Percentiles rank a stretch among this genome's conserved stretches.
Evolutionary conservation across 2,329 filamentous ascomycete genomes (phyloP).

Genomic region (Calonectria fujianensis): DNA sequence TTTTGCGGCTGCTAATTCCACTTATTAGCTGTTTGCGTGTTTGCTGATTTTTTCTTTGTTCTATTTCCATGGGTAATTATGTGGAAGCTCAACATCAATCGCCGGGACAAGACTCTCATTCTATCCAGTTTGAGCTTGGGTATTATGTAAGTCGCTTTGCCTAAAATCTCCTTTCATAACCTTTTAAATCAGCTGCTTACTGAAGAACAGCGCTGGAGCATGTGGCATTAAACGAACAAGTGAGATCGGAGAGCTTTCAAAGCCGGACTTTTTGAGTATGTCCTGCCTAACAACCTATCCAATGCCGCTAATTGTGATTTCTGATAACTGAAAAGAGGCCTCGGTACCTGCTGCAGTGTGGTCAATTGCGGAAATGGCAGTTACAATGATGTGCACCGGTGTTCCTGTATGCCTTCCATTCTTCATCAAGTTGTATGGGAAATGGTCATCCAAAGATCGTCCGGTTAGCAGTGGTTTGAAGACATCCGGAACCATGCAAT

Average conservation of each 20-base stretch:
- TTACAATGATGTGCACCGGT: conserved; percentile 19
- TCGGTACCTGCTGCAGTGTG: conserved; percentile 8
- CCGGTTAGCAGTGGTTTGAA: not conserved
- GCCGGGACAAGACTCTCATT: conserved; percentile 63
- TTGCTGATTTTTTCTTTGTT: conserved; percentile 61
- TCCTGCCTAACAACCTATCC: not conserved
- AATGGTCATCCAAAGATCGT: conserved; percentile 8
- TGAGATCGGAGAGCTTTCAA: conserved; percentile 6
- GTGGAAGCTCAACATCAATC: conserved; percentile 64
- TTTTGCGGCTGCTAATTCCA: not conserved
- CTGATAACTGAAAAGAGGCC: not conserved
- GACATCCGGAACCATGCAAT: no score
- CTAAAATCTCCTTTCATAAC: not conserved
- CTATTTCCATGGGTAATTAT: conserved; percentile 65
- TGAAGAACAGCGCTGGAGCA: conserved; percentile 24
- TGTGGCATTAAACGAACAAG: conserved; percentile 34
- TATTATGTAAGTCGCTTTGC: conserved; percentile 57
- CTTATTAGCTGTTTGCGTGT: conserved; percentile 40
- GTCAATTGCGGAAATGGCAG: conserved; percentile 19
- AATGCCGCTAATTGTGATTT: not conserved
- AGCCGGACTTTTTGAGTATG: conserved; percentile 27
- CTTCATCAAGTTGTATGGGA: not conserved
- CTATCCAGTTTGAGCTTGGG: conserved; percentile 63
- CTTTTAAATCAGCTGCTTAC: not conserved
- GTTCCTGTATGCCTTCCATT: conserved; percentile 11